Evolutionary conservation across 768 basidiomycete genomes (phyloP), one percentile per base, ranked within the genome.

Genomic region (Mycena rosella): DNA sequence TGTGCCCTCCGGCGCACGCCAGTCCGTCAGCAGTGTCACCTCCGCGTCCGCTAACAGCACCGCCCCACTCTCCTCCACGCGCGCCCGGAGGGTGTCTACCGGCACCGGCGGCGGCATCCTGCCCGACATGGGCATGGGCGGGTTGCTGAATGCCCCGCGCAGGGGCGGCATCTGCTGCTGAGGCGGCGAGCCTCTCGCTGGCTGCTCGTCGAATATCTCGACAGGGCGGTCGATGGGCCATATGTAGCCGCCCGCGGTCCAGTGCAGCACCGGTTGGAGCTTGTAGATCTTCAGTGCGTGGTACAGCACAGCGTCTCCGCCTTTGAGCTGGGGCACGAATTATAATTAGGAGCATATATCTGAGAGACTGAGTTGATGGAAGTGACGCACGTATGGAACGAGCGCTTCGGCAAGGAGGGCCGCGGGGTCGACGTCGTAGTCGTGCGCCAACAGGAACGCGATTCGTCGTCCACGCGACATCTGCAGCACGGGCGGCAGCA

Each of bases 231-330:
- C 90, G 27, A 87, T 82, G 0, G 92, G 89, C 93, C 94, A 95
- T 67, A 95, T 83, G 76, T 91, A 94, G 22, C 92, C 92, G 2
- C 92, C 93, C 34, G 94, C 93, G 20, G 89, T 88, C 90, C 92
- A 95, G 65, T 91, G 91, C 1, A 95, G 84, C 67, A 91, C 91
- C 0, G 92, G 91, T 1, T 80, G 77, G 51, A 95, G 87, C 66
- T 93, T 93, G 82, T 89, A 93, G 42, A 90, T 77, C 76, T 91
- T 93, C 75, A 94, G 79, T 3, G 92, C 90, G 57, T 92, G 91
- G 76, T 92, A 93, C 10, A 95, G 78, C 34, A 93, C 76, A 5
- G 90, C 88, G 73, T 95, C 93, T 24, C 89, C 89, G 38, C 91
- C 92, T 79, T 92, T 93, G 53, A 95, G 78, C 93, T 95, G 73